Evolutionary conservation across 1,139 yeast species (phyloP).

Genomic region (Candida sp.): DNA sequence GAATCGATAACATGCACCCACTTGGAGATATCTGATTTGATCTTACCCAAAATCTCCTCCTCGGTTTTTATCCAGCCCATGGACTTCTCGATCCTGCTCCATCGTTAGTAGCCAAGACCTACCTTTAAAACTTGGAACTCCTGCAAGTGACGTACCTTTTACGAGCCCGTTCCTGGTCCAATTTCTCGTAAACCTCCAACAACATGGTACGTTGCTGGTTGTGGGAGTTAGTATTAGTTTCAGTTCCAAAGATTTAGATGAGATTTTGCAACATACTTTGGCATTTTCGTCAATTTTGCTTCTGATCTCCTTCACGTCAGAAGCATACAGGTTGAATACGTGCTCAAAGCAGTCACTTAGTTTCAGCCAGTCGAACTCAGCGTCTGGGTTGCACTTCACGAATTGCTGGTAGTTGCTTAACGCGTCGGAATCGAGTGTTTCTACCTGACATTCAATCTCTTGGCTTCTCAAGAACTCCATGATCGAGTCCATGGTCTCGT

Average conservation of each 20-base stretch:
- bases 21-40: background rate
- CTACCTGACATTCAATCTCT: background rate
- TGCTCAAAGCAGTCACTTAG: constrained; percentile 19
- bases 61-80: constrained; percentile 24
- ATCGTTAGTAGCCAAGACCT: background rate
- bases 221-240: constrained; percentile 2
- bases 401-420: background rate
- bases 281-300: constrained; percentile 20
- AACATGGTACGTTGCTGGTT: constrained; percentile 16
- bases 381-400: background rate
- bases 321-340: constrained; percentile 20
- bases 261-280: constrained; percentile 15
- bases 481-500: constrained; percentile 4
- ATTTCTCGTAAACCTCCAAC: constrained; percentile 23
- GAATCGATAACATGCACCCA: background rate
- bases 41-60: constrained; percentile 16
- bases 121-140: background rate
- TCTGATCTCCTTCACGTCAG: constrained; percentile 17
- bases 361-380: constrained; percentile 19
- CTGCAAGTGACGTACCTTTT: constrained; percentile 14
- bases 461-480: constrained; percentile 4
- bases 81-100: constrained; percentile 17
- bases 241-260: background rate
- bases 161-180: constrained; percentile 25
- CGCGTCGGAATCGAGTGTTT: background rate